These are phyloP conservation scores for Penicillium freii DNA, from an alignment of 2,329 filamentous ascomycete genomes.

Conservation along the genomic window DNA sequence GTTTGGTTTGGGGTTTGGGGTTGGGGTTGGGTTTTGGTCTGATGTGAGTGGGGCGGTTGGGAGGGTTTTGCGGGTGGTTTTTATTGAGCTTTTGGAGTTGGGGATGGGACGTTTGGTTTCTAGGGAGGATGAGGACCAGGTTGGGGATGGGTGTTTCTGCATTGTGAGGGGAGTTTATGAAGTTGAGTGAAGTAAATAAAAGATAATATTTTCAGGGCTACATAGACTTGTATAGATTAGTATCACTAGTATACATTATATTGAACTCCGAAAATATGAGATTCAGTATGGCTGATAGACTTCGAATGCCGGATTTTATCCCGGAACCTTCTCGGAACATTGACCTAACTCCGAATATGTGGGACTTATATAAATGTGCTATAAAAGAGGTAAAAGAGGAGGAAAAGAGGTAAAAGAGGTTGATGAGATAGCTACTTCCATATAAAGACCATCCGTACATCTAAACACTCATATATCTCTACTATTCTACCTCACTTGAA, in stretches of 20 bases:
- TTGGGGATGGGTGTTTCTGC: neutral
- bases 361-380: too few species aligned
- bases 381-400: too few species aligned
- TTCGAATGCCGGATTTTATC: too few species aligned
- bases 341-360: too few species aligned
- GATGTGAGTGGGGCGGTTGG: neutral
- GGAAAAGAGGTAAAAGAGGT: too few species aligned
- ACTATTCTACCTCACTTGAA: neutral
- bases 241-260: neutral
- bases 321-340: too few species aligned
- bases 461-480: neutral
- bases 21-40: neutral
- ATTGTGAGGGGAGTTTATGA: neutral
- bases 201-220: neutral
- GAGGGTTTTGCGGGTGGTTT: neutral
- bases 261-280: neutral
- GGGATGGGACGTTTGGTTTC: neutral
- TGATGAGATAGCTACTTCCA: too few species aligned
- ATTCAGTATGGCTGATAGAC: neutral
- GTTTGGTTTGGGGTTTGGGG: neutral
- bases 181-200: neutral
- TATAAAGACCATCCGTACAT: too few species aligned
- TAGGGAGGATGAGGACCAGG: neutral
- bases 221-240: neutral
- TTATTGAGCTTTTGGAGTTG: neutral